Evolutionary conservation across 768 basidiomycete species (phyloP).

Genomic region (Postia placenta): DNA sequence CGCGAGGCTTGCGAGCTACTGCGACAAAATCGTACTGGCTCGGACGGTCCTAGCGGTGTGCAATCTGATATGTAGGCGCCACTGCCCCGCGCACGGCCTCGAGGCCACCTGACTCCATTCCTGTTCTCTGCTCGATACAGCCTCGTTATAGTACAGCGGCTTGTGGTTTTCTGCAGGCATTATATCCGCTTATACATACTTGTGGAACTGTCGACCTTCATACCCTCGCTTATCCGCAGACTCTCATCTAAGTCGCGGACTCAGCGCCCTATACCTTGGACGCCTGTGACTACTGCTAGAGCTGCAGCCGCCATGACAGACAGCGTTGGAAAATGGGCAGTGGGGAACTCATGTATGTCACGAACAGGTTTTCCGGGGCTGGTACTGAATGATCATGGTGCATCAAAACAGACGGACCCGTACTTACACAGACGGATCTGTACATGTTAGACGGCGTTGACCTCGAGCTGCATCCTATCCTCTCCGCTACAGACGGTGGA

Average conservation of each 20-base stretch:
- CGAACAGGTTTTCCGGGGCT: not conserved
- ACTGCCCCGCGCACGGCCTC: not conserved
- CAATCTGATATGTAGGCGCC: not conserved
- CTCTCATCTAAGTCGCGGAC: not conserved
- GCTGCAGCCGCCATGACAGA: not conserved
- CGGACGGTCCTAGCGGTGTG: too few relatives aligned
- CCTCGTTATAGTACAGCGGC: too few relatives aligned
- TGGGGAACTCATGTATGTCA: slow-evolving; percentile 13
- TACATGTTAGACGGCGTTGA: slow-evolving; percentile 62
- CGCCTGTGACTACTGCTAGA: not conserved
- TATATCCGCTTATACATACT: too few relatives aligned
- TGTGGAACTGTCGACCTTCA: not conserved
- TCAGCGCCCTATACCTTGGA: not conserved
- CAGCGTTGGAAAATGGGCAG: slow-evolving; percentile 15
- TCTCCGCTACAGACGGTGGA: slow-evolving; percentile 37
- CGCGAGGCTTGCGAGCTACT: too few relatives aligned
- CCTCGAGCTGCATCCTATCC: slow-evolving; percentile 69
- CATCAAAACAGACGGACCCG: slow-evolving; percentile 59
- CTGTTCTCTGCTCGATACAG: not conserved
- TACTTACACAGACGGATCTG: slow-evolving; percentile 74
- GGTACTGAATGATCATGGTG: not conserved
- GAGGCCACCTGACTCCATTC: not conserved
- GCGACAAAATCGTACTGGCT: too few relatives aligned
- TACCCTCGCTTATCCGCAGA: not conserved
- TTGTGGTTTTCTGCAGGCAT: not conserved